Evolutionary conservation across 73 alveolate species (phyloP).

Genomic region (Paramecium octaurelia): DNA sequence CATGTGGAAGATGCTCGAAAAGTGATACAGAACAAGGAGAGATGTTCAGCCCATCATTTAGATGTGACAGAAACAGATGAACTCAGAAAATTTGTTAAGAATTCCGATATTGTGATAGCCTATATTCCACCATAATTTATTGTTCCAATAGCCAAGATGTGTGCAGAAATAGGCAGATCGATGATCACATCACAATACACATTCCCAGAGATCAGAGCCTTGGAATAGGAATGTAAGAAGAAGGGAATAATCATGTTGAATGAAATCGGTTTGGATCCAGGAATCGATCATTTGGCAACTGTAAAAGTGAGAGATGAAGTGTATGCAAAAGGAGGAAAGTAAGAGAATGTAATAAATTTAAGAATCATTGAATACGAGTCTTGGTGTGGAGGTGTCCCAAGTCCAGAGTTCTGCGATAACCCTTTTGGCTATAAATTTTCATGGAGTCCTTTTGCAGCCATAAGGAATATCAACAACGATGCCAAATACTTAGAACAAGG

Average conservation of each 20-base stretch:
- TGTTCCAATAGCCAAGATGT: constrained; percentile 67
- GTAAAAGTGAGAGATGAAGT: constrained; percentile 78
- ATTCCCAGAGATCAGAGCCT: constrained; percentile 69
- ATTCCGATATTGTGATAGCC: constrained; percentile 72
- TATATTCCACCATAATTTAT: constrained; percentile 84
- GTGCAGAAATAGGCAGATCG: constrained; percentile 64
- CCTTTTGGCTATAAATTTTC: constrained; percentile 84
- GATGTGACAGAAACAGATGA: constrained; percentile 70
- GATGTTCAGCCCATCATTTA: constrained; percentile 61
- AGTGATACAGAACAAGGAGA: constrained; percentile 56
- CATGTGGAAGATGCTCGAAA: constrained; percentile 73
- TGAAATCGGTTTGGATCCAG: constrained; percentile 87
- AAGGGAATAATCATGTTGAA: constrained; percentile 75
- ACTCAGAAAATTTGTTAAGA: constrained; percentile 59
- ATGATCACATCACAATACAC: constrained; percentile 78
- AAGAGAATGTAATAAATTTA: not conserved
- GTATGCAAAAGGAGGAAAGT: constrained; percentile 73
- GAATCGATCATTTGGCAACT: constrained; percentile 84
- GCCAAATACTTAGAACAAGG: constrained; percentile 77
- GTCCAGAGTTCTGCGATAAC: constrained; percentile 81
- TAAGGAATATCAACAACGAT: constrained; percentile 70
- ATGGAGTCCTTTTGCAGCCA: constrained; percentile 88
- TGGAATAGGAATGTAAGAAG: constrained; percentile 69
- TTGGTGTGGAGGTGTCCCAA: constrained; percentile 91
- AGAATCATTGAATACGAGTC: constrained; percentile 76